These are phyloP conservation scores for Orbilia ellipsospora DNA, from an alignment of 2,329 filamentous ascomycete genomes.

Conservation along the genomic window DNA sequence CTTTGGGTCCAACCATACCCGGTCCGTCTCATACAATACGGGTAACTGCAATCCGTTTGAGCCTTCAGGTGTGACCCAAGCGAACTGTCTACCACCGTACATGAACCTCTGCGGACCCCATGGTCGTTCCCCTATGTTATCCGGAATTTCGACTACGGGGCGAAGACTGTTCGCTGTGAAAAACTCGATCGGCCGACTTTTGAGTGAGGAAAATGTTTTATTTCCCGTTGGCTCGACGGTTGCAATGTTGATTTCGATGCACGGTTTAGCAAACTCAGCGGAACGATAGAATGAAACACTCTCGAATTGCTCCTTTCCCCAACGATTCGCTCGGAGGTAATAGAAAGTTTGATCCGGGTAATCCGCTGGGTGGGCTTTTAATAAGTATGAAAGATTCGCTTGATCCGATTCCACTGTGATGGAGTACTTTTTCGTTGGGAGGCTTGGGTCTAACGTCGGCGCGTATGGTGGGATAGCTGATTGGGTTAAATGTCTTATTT, in stretches of 20 bases:
- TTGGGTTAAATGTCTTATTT: constrained; percentile 1
- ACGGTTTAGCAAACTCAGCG: constrained; percentile 24
- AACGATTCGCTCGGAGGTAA: constrained; percentile 8
- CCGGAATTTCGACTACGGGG: constrained; percentile 5
- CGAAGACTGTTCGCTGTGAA: not conserved
- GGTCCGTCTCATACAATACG: constrained; percentile 12
- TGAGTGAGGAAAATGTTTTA: constrained; percentile 12
- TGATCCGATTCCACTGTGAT: constrained; percentile 16
- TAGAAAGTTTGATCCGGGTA: constrained; percentile 30
- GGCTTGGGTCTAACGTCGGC: constrained; percentile 4
- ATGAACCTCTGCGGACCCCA: constrained; percentile 21
- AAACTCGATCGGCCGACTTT: constrained; percentile 23
- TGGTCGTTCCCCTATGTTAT: not conserved
- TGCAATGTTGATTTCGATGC: constrained; percentile 27
- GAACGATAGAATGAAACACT: constrained; percentile 17
- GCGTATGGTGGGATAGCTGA: constrained; percentile 13
- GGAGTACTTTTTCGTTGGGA: constrained; percentile 18
- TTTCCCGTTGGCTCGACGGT: constrained; percentile 1
- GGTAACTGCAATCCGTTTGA: constrained; percentile 14
- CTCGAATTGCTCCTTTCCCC: constrained; percentile 10
- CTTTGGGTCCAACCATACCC: not conserved
- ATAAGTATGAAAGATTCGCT: not conserved
- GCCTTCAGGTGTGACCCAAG: constrained; percentile 18
- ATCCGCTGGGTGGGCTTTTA: constrained; percentile 15
- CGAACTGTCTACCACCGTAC: constrained; percentile 28